These are phyloP conservation scores for Linum trigynum DNA, from an alignment of 345 rosid species.

Conservation along the genomic window DNA sequence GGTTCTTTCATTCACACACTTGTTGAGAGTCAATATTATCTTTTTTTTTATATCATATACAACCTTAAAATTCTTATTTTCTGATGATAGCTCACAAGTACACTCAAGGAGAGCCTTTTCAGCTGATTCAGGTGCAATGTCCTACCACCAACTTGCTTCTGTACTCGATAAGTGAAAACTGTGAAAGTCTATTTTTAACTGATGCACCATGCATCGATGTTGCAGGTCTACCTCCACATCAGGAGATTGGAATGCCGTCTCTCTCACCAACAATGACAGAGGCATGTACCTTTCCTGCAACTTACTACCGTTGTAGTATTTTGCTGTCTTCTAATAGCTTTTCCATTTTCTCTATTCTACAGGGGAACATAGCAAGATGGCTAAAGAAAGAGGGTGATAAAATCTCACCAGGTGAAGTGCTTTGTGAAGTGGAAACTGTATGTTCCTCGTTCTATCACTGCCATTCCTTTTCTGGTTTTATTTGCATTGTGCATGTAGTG, in stretches of 20 bases:
- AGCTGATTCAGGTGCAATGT: slow-evolving; percentile 54
- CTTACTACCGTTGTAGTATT: slow-evolving; percentile 3
- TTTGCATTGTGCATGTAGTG: slow-evolving; percentile 3
- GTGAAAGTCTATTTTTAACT: not conserved
- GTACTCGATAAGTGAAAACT: not conserved
- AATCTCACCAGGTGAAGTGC: slow-evolving; percentile 81
- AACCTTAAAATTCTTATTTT: not conserved
- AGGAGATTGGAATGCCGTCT: slow-evolving; percentile 99
- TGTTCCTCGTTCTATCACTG: slow-evolving; percentile 13
- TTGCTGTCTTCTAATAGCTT: slow-evolving; percentile 13
- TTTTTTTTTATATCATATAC: not conserved
- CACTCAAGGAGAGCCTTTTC: slow-evolving; percentile 50
- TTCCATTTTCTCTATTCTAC: slow-evolving; percentile 20
- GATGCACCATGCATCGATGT: slow-evolving; percentile 9
- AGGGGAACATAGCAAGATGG: slow-evolving; percentile 98
- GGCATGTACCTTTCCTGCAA: slow-evolving; percentile 32
- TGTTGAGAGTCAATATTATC: not conserved
- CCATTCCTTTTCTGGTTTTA: slow-evolving; percentile 9
- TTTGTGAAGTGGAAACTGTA: slow-evolving; percentile 99
- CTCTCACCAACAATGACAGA: slow-evolving; percentile 98
- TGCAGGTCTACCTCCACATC: slow-evolving; percentile 90
- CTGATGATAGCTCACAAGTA: slow-evolving; percentile 39
- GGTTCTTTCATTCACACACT: not conserved
- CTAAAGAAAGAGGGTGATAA: slow-evolving; percentile 97
- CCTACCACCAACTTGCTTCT: slow-evolving; percentile 1